Percentiles rank a stretch among this genome's conserved stretches.
phyloP scores from a whole-genome alignment of 2,329 filamentous ascomycete genomes.

The Teratosphaeria viscida region DNA sequence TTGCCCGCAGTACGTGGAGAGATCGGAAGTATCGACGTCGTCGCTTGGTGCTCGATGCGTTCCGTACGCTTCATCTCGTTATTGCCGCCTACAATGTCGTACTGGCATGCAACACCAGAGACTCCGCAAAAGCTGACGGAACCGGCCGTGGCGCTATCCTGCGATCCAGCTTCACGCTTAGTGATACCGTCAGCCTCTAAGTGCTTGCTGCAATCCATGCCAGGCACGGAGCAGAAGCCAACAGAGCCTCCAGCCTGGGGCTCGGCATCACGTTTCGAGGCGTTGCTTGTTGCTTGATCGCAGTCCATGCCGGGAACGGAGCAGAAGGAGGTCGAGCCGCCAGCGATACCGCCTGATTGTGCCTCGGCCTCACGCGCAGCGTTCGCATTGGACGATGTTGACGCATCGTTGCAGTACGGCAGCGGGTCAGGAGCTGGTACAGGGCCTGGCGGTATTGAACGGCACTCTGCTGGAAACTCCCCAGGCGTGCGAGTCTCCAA shows the following conservation, averaged over 20 bases:
- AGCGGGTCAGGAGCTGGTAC: not conserved
- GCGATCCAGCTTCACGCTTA: not conserved
- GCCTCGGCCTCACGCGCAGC: not conserved
- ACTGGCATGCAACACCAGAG: not conserved
- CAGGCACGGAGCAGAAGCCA: not conserved
- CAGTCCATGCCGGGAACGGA: not conserved
- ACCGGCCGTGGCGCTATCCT: not conserved
- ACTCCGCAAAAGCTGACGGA: not conserved
- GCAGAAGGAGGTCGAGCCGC: not conserved
- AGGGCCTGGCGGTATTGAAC: not conserved
- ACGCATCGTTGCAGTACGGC: not conserved
- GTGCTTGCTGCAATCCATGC: not conserved
- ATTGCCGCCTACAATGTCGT: not conserved
- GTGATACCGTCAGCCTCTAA: not conserved
- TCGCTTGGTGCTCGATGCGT: not conserved
- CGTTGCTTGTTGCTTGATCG: not conserved
- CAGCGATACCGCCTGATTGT: not conserved
- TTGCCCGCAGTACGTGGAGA: not conserved
- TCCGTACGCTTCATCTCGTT: not conserved
- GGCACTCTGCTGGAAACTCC: not conserved
- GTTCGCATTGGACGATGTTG: not conserved
- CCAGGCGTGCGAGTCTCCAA: not conserved
- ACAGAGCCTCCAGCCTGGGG: not conserved
- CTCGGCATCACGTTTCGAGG: not conserved
- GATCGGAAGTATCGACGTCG: not conserved